These are phyloP conservation scores for Quercus agrifolia DNA, from an alignment of 306 rosid species.

Conservation along the genomic window DNA sequence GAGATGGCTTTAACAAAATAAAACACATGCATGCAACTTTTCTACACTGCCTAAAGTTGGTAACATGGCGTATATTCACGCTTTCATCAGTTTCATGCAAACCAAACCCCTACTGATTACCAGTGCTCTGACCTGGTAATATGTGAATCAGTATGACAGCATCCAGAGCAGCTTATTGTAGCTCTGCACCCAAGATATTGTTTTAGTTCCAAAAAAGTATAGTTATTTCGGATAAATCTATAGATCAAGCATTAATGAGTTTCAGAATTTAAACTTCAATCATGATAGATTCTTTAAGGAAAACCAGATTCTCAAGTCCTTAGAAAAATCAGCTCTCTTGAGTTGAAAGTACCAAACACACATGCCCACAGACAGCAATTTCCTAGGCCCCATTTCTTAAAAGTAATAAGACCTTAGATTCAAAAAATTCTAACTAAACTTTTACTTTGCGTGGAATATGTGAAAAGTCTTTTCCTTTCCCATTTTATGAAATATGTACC, in stretches of 20 bases:
- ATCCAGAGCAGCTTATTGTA: constrained; percentile 93
- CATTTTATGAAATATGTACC: too few species aligned
- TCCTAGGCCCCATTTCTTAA: too few species aligned
- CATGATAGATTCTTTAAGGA: too few species aligned
- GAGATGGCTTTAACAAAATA: not conserved
- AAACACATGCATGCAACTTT: not conserved
- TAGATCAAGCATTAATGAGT: not conserved
- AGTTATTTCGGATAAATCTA: not conserved
- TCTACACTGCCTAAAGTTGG: too few species aligned
- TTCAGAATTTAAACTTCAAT: not conserved
- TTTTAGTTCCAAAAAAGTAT: not conserved
- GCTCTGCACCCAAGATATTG: constrained; percentile 43
- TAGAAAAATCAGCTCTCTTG: not conserved
- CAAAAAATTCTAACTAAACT: too few species aligned
- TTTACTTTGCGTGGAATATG: too few species aligned
- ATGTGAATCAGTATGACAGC: constrained; percentile 86
- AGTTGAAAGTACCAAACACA: not conserved
- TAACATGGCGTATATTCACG: too few species aligned
- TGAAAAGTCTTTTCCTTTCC: too few species aligned
- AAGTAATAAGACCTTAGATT: too few species aligned
- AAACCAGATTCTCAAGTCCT: not conserved
- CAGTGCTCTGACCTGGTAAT: not conserved
- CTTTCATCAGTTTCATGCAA: too few species aligned
- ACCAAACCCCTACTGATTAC: too few species aligned
- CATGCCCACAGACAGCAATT: too few species aligned